Percentiles rank a stretch among this genome's conserved stretches.
Evolutionary conservation across 768 basidiomycete genomes (phyloP).

Genomic region (Daedaleopsis sinensis): DNA sequence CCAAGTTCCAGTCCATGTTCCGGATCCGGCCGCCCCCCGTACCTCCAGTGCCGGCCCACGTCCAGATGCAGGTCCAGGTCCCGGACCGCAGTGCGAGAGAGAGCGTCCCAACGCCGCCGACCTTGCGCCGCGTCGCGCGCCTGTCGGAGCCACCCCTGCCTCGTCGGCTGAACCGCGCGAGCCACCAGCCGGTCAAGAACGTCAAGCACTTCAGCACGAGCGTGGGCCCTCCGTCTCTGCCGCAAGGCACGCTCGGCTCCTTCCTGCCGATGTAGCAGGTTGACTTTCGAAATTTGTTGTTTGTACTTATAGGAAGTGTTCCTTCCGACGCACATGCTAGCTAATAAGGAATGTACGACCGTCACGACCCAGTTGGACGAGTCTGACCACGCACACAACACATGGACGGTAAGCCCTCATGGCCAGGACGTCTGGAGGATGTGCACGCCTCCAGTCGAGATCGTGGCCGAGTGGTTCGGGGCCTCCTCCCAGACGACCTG

Average conservation of each 20-base stretch:
- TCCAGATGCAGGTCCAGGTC: no score
- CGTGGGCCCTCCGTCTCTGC: not conserved
- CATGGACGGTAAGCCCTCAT: not conserved
- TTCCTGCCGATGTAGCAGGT: conserved; percentile 12
- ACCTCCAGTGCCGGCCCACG: not conserved
- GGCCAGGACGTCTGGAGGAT: not conserved
- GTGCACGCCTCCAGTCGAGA: not conserved
- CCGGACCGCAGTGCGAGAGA: conserved; percentile 1
- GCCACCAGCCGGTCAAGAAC: conserved; percentile 1
- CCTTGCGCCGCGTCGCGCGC: not conserved
- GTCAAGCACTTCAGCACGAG: conserved; percentile 5
- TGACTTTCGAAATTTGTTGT: not conserved
- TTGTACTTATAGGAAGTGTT: not conserved
- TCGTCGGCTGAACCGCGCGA: conserved; percentile 4
- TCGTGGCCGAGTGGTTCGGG: not conserved
- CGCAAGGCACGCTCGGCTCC: conserved; percentile 2
- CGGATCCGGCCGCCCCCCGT: conserved; percentile 1
- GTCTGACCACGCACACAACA: no score
- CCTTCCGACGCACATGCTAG: not conserved
- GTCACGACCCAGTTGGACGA: no score
- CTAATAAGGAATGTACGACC: no score
- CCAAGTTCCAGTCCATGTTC: conserved; percentile 15
- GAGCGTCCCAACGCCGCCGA: conserved; percentile 4
- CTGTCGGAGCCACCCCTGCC: conserved; percentile 5
- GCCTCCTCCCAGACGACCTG: not conserved